These are phyloP conservation scores for Fusarium ambrosium DNA, from an alignment of 2,329 filamentous ascomycete species.

Conservation along the genomic window DNA sequence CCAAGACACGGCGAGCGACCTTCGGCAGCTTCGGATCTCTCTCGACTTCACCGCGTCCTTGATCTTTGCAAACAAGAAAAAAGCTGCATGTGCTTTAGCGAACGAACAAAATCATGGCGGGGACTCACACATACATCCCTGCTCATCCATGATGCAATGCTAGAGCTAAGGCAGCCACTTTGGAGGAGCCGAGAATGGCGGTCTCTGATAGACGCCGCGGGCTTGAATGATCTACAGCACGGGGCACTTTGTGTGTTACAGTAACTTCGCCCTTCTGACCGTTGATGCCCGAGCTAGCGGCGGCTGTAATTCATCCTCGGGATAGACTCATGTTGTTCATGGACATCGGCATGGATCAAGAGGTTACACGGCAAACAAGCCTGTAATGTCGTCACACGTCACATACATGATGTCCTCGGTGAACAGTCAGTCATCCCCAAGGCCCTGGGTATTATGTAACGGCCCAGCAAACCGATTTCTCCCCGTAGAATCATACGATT, in stretches of 20 bases:
- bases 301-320: neutral
- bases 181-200: conserved; percentile 1
- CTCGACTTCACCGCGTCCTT: neutral
- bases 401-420: neutral
- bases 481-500: neutral
- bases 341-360: neutral
- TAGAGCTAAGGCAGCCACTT: conserved; percentile 5
- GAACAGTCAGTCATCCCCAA: neutral
- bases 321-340: conserved; percentile 4
- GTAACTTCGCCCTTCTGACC: neutral
- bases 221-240: neutral
- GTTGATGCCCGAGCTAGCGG: neutral
- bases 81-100: conserved; percentile 6
- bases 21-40: conserved; percentile 26
- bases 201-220: neutral
- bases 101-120: neutral
- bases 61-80: conserved; percentile 2
- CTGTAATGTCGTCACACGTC: conserved; percentile 11
- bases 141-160: neutral
- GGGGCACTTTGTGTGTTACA: neutral
- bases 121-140: neutral
- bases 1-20: conserved; percentile 15
- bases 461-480: neutral
- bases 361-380: neutral
- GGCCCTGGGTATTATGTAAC: neutral